Evolutionary conservation across 805 yeast species (phyloP).

Genomic region (Starmerella geochares): DNA sequence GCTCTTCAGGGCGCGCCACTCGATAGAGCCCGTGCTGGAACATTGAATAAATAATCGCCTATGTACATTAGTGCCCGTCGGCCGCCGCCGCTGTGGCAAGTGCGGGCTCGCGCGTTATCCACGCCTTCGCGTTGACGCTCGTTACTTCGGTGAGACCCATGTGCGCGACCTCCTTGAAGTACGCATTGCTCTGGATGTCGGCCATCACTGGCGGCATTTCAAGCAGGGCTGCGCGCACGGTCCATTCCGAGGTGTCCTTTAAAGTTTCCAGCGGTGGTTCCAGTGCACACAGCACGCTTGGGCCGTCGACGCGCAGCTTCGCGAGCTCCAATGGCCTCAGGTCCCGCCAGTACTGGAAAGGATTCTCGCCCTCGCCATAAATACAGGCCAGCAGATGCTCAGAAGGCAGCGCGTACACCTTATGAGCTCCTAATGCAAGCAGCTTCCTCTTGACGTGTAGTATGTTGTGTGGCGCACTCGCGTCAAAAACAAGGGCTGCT

Average conservation of each 20-base stretch:
- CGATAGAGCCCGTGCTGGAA: slow-evolving; percentile 2
- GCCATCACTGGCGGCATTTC: background rate
- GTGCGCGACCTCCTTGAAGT: slow-evolving; percentile 17
- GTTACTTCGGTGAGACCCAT: slow-evolving; percentile 15
- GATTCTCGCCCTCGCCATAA: slow-evolving; percentile 10
- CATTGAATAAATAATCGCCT: background rate
- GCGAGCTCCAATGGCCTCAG: background rate
- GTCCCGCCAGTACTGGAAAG: slow-evolving; percentile 20
- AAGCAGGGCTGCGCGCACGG: slow-evolving; percentile 11
- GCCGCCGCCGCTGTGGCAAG: too few relatives aligned
- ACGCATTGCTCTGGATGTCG: background rate
- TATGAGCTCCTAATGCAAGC: slow-evolving; percentile 6
- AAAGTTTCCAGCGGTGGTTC: slow-evolving; percentile 12
- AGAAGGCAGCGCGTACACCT: slow-evolving; percentile 12
- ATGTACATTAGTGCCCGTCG: background rate
- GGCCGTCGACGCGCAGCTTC: background rate
- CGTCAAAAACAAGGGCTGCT: slow-evolving; percentile 11
- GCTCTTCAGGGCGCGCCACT: background rate
- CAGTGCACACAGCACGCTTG: slow-evolving; percentile 13
- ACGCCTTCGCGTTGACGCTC: background rate
- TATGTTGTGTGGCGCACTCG: slow-evolving; percentile 3
- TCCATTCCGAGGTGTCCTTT: slow-evolving; percentile 11
- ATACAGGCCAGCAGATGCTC: slow-evolving; percentile 16
- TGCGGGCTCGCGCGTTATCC: slow-evolving; percentile 1
- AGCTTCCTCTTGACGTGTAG: slow-evolving; percentile 16